Evolutionary conservation across 345 rosid species (phyloP), one percentile per base, ranked within the genome.

Genomic region (Eucalyptus curtisii): DNA sequence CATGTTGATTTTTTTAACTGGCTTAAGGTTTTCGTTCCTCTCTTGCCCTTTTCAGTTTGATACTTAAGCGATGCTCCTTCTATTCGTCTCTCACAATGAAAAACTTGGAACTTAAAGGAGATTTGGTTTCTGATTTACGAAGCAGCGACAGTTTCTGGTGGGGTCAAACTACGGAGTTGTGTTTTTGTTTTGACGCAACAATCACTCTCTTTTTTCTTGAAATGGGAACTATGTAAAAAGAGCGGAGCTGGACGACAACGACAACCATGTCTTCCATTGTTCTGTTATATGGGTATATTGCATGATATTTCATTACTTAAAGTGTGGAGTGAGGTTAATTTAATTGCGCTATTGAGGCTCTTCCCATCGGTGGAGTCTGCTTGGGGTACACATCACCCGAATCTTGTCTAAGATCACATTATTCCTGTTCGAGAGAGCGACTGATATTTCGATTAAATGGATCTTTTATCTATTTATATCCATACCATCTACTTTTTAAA

Each of bases 1-100:
- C 19, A 15, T 14, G 5, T 64, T n/a, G 33, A 0, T 61, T 30
- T 61, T 13, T 30, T 0, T 0, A 0, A 61, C 16, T 1, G 4
- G 66, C 66, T 59, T 27, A 27, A 27, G 66, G 66, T 59, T 1
- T 61, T 61, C 68, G n/a, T 61, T 6, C 17, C 8, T 30, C 68
- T 61, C 8, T 61, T 61, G 4, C 17, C 68, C 1, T 61, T 61
- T 15, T 64, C 76, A 14, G 76, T 0, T 64, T 13, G 5, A 7
- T 59, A 59, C 33, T 64, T 64, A 4, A 4, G 76, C 5, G 40
- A 15, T 2, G 37, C 76, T 64, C 76, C 76, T 64, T n/a, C n/a
- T 64, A n/a, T 64, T 64, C 10, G 0, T n/a, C 2, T 1, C 10
- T 64, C 10, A 31, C 40, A n/a, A 64, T 64, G 20, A 64, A 64